phyloP scores from a whole-genome alignment of 2,329 filamentous ascomycete species.

The Ploettnerulaceae sp. region DNA sequence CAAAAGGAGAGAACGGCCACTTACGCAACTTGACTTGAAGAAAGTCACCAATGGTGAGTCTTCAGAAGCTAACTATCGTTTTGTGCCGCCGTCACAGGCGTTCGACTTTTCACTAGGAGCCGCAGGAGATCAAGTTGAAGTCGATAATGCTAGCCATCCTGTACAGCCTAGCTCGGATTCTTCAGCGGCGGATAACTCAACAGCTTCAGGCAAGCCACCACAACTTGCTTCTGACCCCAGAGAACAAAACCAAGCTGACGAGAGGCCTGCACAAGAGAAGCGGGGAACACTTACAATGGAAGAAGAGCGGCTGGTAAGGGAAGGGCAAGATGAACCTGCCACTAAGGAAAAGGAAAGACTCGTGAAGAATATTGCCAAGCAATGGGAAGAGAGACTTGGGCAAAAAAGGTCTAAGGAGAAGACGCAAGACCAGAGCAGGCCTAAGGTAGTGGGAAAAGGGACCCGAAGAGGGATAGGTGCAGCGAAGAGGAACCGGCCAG shows the following conservation, averaged over 20 bases:
- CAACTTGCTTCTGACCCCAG: too few species aligned
- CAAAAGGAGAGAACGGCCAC: conserved; percentile 17
- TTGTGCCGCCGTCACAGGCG: too few species aligned
- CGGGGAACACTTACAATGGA: background rate
- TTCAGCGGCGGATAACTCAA: too few species aligned
- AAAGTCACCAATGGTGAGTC: conserved; percentile 16
- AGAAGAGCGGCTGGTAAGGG: background rate
- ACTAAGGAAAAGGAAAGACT: background rate
- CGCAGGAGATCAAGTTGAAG: too few species aligned
- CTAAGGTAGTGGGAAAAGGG: background rate
- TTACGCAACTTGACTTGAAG: conserved; percentile 16
- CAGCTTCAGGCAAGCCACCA: too few species aligned
- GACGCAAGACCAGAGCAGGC: background rate
- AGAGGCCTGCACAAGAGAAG: too few species aligned
- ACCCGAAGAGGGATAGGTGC: background rate
- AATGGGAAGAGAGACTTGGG: conserved; percentile 13
- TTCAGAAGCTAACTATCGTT: conserved; percentile 15
- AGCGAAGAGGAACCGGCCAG: background rate
- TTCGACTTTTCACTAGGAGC: too few species aligned
- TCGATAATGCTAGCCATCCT: too few species aligned
- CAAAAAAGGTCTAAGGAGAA: conserved; percentile 12
- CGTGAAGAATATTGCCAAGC: conserved; percentile 14
- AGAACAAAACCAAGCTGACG: too few species aligned
- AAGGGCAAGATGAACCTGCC: conserved; percentile 11
- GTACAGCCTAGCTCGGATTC: too few species aligned